A percentile compares a stretch with the other conserved stretches of the same genome.
Evolutionary conservation across 208 protist genomes (phyloP).

Genomic region (Polymyxa betae): DNA sequence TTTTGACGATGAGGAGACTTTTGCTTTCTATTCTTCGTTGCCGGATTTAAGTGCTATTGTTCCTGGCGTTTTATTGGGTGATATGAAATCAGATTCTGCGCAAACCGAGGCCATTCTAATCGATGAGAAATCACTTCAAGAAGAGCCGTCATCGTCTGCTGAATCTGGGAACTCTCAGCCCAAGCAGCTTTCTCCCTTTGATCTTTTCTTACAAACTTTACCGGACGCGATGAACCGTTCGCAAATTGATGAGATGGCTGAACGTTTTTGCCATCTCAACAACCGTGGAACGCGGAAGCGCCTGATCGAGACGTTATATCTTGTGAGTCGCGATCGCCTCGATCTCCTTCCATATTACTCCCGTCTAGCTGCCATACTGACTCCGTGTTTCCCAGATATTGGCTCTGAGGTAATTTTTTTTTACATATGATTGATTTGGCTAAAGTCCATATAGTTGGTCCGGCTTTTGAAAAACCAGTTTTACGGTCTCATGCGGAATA

Average conservation of each 20-base stretch:
- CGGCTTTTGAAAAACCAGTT: constrained; percentile 44
- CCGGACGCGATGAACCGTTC: constrained; percentile 39
- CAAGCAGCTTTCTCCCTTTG: constrained; percentile 17
- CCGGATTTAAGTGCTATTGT: background rate
- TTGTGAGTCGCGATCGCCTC: background rate
- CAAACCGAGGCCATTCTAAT: constrained; percentile 18
- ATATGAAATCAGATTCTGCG: background rate
- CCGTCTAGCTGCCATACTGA: background rate
- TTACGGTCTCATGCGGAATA: constrained; percentile 7
- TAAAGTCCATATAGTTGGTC: background rate
- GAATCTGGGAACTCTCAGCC: background rate
- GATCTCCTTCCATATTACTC: constrained; percentile 41
- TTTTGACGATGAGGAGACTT: constrained; percentile 31
- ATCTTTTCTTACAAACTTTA: constrained; percentile 17
- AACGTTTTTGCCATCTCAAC: constrained; percentile 22
- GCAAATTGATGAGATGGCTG: constrained; percentile 39
- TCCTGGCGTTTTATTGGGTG: constrained; percentile 15
- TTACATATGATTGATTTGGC: background rate
- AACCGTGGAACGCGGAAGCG: constrained; percentile 10
- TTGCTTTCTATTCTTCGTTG: background rate
- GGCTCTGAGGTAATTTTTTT: background rate
- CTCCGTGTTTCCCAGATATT: constrained; percentile 47
- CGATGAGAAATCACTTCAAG: background rate
- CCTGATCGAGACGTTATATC: constrained; percentile 21
- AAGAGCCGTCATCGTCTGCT: background rate